Percentiles rank a stretch among this genome's conserved stretches.
phyloP scores from a whole-genome alignment of 2,329 filamentous ascomycete species.

The Penicillium sp. region DNA sequence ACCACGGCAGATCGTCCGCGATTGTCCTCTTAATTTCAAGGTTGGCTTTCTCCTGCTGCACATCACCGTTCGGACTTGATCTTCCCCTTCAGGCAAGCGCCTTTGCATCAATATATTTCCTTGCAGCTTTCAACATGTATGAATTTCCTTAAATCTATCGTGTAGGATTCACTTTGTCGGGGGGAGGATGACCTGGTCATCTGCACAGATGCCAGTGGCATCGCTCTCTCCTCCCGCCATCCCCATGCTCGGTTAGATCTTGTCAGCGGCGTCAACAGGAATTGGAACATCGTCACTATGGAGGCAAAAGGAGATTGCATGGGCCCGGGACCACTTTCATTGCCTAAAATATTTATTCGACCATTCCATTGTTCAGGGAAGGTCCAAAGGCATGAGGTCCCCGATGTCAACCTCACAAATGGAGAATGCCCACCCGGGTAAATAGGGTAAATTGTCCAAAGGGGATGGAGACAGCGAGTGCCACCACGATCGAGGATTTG shows the following conservation, averaged over 20 bases:
- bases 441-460: constrained; percentile 15
- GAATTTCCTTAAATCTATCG: neutral
- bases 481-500: neutral
- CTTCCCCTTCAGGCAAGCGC: constrained; percentile 1
- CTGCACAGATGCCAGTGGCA: neutral
- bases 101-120: neutral
- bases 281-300: neutral
- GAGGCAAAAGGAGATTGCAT: neutral
- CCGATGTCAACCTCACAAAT: neutral
- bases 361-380: constrained; percentile 11
- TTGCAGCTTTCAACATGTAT: neutral
- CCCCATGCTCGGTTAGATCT: neutral
- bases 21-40: constrained; percentile 34
- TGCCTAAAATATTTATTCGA: constrained; percentile 5
- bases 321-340: neutral
- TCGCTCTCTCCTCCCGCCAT: too few species aligned
- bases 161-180: neutral
- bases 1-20: constrained; percentile 44
- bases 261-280: constrained; percentile 12
- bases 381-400: constrained; percentile 5
- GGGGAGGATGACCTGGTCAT: neutral
- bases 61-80: constrained; percentile 22
- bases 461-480: constrained; percentile 1
- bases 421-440: constrained; percentile 11
- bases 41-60: constrained; percentile 21